phyloP scores from a whole-genome alignment of 805 yeast species.

The Myxozyma kluyveri region DNA sequence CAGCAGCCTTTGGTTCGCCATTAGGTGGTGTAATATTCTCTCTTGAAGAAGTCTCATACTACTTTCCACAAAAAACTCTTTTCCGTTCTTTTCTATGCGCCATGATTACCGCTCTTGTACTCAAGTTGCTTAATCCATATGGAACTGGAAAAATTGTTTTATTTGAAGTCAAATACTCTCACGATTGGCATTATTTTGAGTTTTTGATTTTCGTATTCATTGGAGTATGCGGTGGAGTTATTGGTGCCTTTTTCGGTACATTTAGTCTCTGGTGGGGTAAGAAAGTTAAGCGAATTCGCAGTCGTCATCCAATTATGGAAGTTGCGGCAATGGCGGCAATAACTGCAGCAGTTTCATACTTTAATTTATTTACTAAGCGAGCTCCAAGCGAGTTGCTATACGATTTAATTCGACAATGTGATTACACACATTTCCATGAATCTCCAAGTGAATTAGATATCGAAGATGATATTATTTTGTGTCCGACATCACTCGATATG shows the following conservation, averaged over 20 bases:
- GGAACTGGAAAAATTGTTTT: slow-evolving; percentile 59
- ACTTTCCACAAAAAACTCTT: slow-evolving; percentile 53
- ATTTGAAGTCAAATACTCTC: slow-evolving; percentile 50
- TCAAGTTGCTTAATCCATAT: slow-evolving; percentile 55
- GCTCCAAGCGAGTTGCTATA: slow-evolving; percentile 51
- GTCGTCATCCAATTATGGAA: slow-evolving; percentile 45
- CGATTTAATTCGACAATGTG: slow-evolving; percentile 52
- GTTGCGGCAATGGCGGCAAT: slow-evolving; percentile 46
- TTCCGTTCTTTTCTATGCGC: slow-evolving; percentile 58
- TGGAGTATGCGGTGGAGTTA: slow-evolving; percentile 54
- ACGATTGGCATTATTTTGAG: slow-evolving; percentile 55
- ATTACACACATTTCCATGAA: neutral
- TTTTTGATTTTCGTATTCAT: slow-evolving; percentile 46
- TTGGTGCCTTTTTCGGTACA: slow-evolving; percentile 51
- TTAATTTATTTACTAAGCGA: slow-evolving; percentile 50
- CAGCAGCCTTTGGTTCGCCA: slow-evolving; percentile 60
- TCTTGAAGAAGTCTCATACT: slow-evolving; percentile 56
- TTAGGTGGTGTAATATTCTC: slow-evolving; percentile 58
- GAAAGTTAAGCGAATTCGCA: slow-evolving; percentile 40
- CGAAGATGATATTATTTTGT: slow-evolving; percentile 11
- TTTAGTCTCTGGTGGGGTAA: slow-evolving; percentile 48
- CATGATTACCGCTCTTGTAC: slow-evolving; percentile 50
- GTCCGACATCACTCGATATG: slow-evolving; percentile 16
- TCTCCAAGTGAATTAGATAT: neutral
- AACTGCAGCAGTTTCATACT: slow-evolving; percentile 49